Conservation (phyloP, 345 rosid species). For the Pugionium cornutum region DNA sequence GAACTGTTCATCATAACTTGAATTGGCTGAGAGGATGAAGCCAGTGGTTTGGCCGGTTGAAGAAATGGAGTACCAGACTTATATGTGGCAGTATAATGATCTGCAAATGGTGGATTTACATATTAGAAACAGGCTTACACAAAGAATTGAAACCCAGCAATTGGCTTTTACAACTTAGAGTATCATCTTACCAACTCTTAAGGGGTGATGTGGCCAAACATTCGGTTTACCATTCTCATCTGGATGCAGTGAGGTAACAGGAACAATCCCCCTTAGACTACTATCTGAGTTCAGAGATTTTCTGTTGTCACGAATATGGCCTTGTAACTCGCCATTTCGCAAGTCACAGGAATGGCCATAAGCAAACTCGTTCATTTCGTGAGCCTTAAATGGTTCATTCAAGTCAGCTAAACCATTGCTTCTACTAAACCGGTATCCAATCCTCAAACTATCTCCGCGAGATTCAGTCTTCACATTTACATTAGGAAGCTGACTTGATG, state of each 20-base stretch:
- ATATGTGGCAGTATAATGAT: slow-evolving; percentile 35
- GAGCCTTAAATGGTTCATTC: slow-evolving; percentile 55
- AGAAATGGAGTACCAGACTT: slow-evolving; percentile 34
- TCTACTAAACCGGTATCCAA: slow-evolving; percentile 34
- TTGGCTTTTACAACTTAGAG: not conserved
- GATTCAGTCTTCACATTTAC: slow-evolving; percentile 37
- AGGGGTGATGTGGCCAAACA: slow-evolving; percentile 35
- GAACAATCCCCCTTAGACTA: slow-evolving; percentile 42
- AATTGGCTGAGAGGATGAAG: slow-evolving; percentile 23
- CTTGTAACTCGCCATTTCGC: slow-evolving; percentile 43
- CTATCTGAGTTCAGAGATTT: slow-evolving; percentile 38
- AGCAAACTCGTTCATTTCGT: slow-evolving; percentile 44
- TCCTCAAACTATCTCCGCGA: slow-evolving; percentile 44
- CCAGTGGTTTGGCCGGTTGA: slow-evolving; percentile 31
- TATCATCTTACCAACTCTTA: slow-evolving; percentile 34
- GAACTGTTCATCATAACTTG: slow-evolving; percentile 43
- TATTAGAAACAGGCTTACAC: slow-evolving; percentile 3
- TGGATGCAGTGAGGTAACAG: slow-evolving; percentile 38
- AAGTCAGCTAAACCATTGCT: slow-evolving; percentile 45
- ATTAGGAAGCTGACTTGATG: slow-evolving; percentile 51
- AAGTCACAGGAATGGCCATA: slow-evolving; percentile 32
- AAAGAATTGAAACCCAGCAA: not conserved
- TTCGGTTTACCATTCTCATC: slow-evolving; percentile 41
- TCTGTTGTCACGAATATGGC: slow-evolving; percentile 40
- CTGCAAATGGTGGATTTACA: slow-evolving; percentile 28